These are phyloP conservation scores for Kwoniella sp. DNA, from an alignment of 768 basidiomycete genomes.

Conservation along the genomic window DNA sequence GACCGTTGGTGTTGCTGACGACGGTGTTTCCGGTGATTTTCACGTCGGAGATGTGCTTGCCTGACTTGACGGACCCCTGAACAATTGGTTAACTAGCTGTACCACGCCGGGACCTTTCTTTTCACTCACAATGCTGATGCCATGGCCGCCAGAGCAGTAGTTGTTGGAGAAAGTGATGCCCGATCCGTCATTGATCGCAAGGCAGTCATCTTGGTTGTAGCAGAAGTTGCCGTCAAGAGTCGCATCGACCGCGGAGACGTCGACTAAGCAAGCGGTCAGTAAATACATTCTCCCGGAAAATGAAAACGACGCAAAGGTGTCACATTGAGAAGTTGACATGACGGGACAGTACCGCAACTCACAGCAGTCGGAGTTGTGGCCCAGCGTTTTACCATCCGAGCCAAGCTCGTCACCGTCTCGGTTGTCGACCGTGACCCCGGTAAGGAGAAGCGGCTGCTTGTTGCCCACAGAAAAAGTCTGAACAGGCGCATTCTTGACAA, in stretches of 20 bases:
- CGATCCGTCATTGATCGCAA: conserved; percentile 3
- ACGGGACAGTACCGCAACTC: no score
- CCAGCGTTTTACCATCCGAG: not conserved
- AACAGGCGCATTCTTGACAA: conserved; percentile 6
- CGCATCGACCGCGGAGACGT: conserved; percentile 5
- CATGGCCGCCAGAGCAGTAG: conserved; percentile 4
- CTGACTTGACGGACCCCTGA: conserved; percentile 16
- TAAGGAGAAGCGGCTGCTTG: not conserved
- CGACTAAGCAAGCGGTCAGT: no score
- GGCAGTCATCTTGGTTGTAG: conserved; percentile 12
- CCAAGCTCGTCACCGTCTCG: not conserved
- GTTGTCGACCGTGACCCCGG: conserved; percentile 15
- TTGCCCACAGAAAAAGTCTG: conserved; percentile 10
- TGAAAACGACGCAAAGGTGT: no score
- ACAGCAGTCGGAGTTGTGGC: conserved; percentile 16
- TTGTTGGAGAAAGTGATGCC: conserved; percentile 14
- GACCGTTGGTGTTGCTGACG: not conserved
- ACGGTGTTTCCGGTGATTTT: conserved; percentile 12
- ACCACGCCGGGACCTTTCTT: not conserved
- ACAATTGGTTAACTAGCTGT: not conserved
- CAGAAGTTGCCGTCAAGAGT: conserved; percentile 12
- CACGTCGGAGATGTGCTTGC: not conserved
- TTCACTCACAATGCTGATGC: conserved; percentile 8
- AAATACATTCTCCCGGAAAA: no score
- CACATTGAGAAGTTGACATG: no score